These are phyloP conservation scores for Tricladium varicosporioides DNA, from an alignment of 2,329 filamentous ascomycete genomes.

Conservation along the genomic window DNA sequence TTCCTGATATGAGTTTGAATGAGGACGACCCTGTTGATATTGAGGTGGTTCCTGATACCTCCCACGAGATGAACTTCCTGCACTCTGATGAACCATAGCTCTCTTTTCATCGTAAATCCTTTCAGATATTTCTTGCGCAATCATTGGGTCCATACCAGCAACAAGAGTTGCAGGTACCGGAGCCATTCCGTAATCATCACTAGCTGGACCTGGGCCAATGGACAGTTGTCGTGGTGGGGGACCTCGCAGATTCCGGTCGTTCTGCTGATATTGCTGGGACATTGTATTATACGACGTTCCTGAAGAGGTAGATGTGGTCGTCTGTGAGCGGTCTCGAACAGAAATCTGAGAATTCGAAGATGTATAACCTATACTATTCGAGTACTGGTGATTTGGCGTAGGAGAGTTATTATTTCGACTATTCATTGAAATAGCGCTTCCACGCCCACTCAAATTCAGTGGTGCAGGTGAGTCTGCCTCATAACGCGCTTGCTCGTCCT, in stretches of 20 bases:
- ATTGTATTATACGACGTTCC: slow-evolving; percentile 26
- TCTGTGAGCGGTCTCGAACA: slow-evolving; percentile 25
- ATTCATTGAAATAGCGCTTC: slow-evolving; percentile 22
- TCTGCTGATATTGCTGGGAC: slow-evolving; percentile 21
- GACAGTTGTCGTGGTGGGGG: too few species aligned
- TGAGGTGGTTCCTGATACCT: slow-evolving; percentile 27
- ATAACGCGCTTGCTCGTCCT: slow-evolving; percentile 28
- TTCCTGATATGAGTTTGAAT: slow-evolving; percentile 29
- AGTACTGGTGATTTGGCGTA: slow-evolving; percentile 24
- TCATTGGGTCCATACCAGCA: slow-evolving; percentile 56
- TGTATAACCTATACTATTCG: slow-evolving; percentile 26
- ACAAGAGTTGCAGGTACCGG: slow-evolving; percentile 56
- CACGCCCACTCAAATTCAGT: slow-evolving; percentile 29
- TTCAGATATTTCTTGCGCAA: slow-evolving; percentile 56
- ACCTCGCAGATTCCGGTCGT: too few species aligned
- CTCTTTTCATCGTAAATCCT: slow-evolving; percentile 56
- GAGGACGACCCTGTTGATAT: slow-evolving; percentile 25
- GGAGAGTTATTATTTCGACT: slow-evolving; percentile 24
- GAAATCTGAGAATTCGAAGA: slow-evolving; percentile 26
- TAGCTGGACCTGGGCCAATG: slow-evolving; percentile 10
- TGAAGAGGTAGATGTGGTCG: slow-evolving; percentile 24
- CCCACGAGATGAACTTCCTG: slow-evolving; percentile 43
- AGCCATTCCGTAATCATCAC: slow-evolving; percentile 40
- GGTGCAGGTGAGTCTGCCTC: slow-evolving; percentile 32
- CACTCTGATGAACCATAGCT: slow-evolving; percentile 43